Conservation (phyloP, 164 flowering plant species). For the Piper betle region DNA sequence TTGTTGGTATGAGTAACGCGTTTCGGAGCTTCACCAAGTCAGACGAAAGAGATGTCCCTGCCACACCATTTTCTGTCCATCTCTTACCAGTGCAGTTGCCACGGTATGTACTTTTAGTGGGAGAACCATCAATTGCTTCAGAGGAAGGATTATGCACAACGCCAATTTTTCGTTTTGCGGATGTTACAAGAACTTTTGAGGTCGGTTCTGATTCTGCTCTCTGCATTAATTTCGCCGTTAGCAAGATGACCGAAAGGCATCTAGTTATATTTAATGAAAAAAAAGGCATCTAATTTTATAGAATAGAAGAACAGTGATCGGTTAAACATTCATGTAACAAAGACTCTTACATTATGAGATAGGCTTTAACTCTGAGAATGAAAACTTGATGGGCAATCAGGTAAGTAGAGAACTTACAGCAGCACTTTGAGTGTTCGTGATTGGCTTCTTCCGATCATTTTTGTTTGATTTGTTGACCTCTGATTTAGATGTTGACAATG, state of each 20-base stretch:
- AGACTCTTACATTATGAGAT: too few species aligned
- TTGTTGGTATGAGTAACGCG: conserved; percentile 15
- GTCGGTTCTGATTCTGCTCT: conserved; percentile 12
- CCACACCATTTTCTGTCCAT: conserved; percentile 17
- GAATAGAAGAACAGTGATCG: too few species aligned
- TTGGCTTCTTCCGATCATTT: background rate
- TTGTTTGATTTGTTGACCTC: background rate
- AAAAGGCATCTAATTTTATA: background rate
- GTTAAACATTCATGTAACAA: too few species aligned
- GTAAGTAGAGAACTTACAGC: too few species aligned
- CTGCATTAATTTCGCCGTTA: background rate
- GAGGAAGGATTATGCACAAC: conserved; percentile 5
- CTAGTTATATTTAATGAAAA: background rate
- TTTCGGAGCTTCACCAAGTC: conserved; percentile 37
- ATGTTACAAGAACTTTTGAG: conserved; percentile 14
- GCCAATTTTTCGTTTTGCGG: conserved; percentile 13
- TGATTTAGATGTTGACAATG: background rate
- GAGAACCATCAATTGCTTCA: conserved; percentile 7
- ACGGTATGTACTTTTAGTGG: conserved; percentile 4
- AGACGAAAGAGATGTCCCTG: conserved; percentile 38
- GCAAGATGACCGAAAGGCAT: background rate
- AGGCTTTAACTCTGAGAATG: too few species aligned
- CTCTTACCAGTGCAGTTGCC: conserved; percentile 9
- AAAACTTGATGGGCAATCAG: too few species aligned
- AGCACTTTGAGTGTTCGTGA: too few species aligned